phyloP scores from a whole-genome alignment of 257 asterid genomes.

The Plectranthus barbatus region DNA sequence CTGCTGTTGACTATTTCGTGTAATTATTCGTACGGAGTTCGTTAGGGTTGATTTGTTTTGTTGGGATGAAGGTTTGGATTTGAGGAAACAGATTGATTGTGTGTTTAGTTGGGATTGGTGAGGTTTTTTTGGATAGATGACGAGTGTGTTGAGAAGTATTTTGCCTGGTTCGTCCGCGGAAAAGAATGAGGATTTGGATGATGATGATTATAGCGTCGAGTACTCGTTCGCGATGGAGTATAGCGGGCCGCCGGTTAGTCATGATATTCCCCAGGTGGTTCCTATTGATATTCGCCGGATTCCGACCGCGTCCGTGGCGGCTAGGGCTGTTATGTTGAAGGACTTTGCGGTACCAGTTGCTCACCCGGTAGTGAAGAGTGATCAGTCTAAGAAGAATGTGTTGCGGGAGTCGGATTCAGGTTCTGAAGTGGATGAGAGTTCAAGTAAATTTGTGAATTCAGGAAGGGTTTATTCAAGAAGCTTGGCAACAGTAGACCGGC shows the following conservation, averaged over 20 bases:
- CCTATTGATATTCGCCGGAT: conserved; percentile 59
- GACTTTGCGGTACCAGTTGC: conserved; percentile 47
- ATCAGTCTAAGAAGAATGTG: conserved; percentile 15
- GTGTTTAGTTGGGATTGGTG: not conserved
- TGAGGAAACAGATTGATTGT: not conserved
- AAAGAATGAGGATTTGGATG: conserved; percentile 20
- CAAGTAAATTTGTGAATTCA: conserved; percentile 14
- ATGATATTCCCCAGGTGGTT: conserved; percentile 58
- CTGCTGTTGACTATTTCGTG: not conserved
- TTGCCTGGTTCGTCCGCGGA: conserved; percentile 13
- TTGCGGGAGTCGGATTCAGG: conserved; percentile 19
- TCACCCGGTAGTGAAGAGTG: conserved; percentile 50
- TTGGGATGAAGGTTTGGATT: not conserved
- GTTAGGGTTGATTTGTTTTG: not conserved
- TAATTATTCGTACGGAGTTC: not conserved
- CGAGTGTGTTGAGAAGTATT: conserved; percentile 23
- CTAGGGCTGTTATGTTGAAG: conserved; percentile 15
- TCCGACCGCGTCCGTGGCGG: conserved; percentile 53
- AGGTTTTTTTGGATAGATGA: conserved; percentile 20
- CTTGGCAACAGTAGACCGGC: not conserved
- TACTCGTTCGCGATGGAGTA: conserved; percentile 76
- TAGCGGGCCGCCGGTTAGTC: conserved; percentile 60
- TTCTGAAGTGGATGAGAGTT: not conserved
- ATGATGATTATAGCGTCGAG: conserved; percentile 33
- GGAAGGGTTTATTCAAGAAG: conserved; percentile 5